phyloP scores from a whole-genome alignment of 805 yeast species.

The Monosporozyma servazzii region DNA sequence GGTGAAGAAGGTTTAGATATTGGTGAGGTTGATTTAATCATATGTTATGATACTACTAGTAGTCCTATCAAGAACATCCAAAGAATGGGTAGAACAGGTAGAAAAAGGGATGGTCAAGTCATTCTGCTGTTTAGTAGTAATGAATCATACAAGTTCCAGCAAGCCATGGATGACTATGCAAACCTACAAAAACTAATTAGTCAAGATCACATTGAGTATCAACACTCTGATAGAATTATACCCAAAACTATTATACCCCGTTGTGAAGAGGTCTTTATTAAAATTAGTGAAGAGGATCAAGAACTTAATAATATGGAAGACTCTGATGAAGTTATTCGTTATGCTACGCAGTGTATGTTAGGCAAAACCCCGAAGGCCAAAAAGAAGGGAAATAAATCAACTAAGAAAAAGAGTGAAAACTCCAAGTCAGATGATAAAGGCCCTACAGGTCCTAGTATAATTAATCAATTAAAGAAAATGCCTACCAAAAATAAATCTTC shows the following conservation, averaged over 20 bases:
- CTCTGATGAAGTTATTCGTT: conserved; percentile 56
- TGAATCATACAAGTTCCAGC: conserved; percentile 71
- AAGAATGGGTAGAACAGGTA: conserved; percentile 97
- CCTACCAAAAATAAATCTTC: conserved; percentile 8
- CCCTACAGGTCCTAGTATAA: not conserved
- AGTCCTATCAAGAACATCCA: conserved; percentile 92
- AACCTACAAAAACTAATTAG: conserved; percentile 64
- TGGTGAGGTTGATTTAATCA: conserved; percentile 91
- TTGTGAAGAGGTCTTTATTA: conserved; percentile 48
- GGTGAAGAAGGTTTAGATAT: conserved; percentile 99
- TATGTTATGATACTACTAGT: conserved; percentile 86
- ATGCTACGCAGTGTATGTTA: conserved; percentile 58
- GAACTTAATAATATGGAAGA: conserved; percentile 46
- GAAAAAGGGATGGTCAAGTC: conserved; percentile 83
- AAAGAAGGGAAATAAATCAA: conserved; percentile 10
- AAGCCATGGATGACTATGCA: conserved; percentile 77
- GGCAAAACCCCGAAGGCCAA: conserved; percentile 25
- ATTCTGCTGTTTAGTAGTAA: conserved; percentile 63
- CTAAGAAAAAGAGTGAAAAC: conserved; percentile 5
- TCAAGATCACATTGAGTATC: conserved; percentile 36
- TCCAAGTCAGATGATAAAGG: conserved; percentile 6
- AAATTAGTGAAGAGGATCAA: conserved; percentile 62
- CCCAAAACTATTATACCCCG: conserved; percentile 50
- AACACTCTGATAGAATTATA: conserved; percentile 54
- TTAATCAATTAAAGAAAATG: conserved; percentile 7